Evolutionary conservation across 1,284 basidiomycete species (phyloP), one percentile per base, ranked within the genome.

Genomic region (Sporisorium iseilematis-ciliati): DNA sequence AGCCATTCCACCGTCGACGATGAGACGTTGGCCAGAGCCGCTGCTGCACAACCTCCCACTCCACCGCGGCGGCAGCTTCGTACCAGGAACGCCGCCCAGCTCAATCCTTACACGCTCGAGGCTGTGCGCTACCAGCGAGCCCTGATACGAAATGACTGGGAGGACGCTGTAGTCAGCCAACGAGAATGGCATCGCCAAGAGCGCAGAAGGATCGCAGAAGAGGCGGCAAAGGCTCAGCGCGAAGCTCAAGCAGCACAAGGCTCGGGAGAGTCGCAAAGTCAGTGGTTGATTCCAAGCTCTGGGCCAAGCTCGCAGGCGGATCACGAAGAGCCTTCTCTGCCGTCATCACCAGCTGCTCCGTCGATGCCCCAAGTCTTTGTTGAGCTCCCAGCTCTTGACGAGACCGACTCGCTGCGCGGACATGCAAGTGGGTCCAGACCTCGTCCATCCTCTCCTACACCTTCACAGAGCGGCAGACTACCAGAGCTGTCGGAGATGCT

Each of bases 31-130:
- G 73, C 73, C 18, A 43, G 64, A 40, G 63, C 61, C 7, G 69
- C 74, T 14, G 68, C 74, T 29, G 64, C 64, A 12, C 68, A 60
- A 25, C 63, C 70, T 20, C 71, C 65, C 1, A 65, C 75, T 2
- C 76, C 77, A 8, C 80, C 74, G 5, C 63, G 76, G 3, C 77
- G 71, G 21, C 58, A 71, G 20, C 58, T 87, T 29, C 83, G 86
- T 14, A 61, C 68, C 3, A 81, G 86, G 2, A 86, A 85, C 0
- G 73, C 80, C 0, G 77, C 78, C 5, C 86, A 87, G 61, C 81
- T 87, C 43, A 82, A 84, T 18, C 86, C 86, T 0, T 87, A 85
- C 57, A 85, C 86, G 2, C 65, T 81, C 52, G 86, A 87, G 59
- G 82, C 82, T 20, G 62, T 78, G 14, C 66, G 60, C 33, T 87